These are phyloP conservation scores for Botrytis cinerea DNA, from an alignment of 2,329 filamentous ascomycete genomes.

Conservation along the genomic window DNA sequence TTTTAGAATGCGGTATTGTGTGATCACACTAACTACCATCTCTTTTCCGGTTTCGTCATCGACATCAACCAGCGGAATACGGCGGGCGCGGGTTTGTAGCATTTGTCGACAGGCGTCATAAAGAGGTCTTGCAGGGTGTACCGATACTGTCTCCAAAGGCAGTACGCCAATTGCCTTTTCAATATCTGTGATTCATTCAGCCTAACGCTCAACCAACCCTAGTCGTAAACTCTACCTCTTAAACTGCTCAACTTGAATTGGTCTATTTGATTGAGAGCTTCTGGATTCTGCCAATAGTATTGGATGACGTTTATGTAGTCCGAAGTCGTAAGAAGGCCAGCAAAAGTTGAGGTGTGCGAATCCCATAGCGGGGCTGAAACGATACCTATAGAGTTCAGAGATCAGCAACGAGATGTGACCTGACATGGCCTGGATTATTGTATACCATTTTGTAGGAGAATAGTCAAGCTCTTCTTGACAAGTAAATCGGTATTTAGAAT, in stretches of 20 bases:
- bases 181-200: conserved; percentile 64
- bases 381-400: conserved; percentile 65
- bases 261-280: conserved; percentile 85
- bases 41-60: conserved; percentile 92
- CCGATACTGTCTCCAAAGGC: conserved; percentile 93
- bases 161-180: conserved; percentile 90
- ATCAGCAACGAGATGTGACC: conserved; percentile 13
- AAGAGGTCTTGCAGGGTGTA: conserved; percentile 83
- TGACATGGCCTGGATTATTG: background rate
- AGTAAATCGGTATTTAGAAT: conserved; percentile 92
- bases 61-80: conserved; percentile 89
- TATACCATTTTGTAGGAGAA: conserved; percentile 90
- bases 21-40: conserved; percentile 95
- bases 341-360: conserved; percentile 88
- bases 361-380: conserved; percentile 98
- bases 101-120: conserved; percentile 96
- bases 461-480: conserved; percentile 95
- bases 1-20: conserved; percentile 97
- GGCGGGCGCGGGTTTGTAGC: conserved; percentile 87
- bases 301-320: conserved; percentile 99
- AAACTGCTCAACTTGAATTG: conserved; percentile 91
- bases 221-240: conserved; percentile 61
- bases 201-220: conserved; percentile 21
- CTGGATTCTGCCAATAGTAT: conserved; percentile 97
- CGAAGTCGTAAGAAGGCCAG: conserved; percentile 89